A percentile compares a stretch with the other conserved stretches of the same genome.
Evolutionary conservation across 2,329 filamentous ascomycete species (phyloP).

Genomic region (Cadophora sp.): DNA sequence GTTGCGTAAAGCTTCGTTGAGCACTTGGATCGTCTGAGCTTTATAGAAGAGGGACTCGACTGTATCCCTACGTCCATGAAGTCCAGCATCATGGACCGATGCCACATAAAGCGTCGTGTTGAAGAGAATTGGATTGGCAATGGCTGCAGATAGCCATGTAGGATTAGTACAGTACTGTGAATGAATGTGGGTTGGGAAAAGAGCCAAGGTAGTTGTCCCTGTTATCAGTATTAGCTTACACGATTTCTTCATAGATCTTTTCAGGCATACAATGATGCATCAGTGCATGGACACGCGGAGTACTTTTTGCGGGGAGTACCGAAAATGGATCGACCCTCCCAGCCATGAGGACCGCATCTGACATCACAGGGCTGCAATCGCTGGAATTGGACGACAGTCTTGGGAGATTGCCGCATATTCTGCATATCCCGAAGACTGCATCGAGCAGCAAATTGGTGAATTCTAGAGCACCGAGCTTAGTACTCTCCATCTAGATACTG

Average conservation of each 20-base stretch:
- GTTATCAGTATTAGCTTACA: neutral
- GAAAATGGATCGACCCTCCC: constrained; percentile 29
- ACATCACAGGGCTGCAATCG: constrained; percentile 21
- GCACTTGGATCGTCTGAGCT: constrained; percentile 25
- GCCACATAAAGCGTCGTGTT: constrained; percentile 31
- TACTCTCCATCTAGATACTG: neutral
- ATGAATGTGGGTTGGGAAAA: constrained; percentile 29
- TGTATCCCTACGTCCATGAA: constrained; percentile 19
- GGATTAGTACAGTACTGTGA: constrained; percentile 34
- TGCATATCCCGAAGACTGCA: constrained; percentile 27
- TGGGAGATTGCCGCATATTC: constrained; percentile 30
- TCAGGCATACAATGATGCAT: constrained; percentile 31
- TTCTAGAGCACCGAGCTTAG: constrained; percentile 17
- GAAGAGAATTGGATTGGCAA: constrained; percentile 31
- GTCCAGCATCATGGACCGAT: constrained; percentile 26
- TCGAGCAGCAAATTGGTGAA: constrained; percentile 26
- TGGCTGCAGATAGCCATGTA: constrained; percentile 29
- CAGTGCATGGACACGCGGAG: constrained; percentile 28
- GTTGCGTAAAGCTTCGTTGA: constrained; percentile 27
- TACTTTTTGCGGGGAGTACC: constrained; percentile 23
- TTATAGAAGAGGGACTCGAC: constrained; percentile 31
- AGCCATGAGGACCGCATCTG: constrained; percentile 19
- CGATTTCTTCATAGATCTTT: too few relatives aligned
- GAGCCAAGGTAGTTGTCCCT: constrained; percentile 29
- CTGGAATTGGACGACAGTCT: neutral